Percentiles rank a stretch among this genome's conserved stretches.
phyloP scores from a whole-genome alignment of 2,329 filamentous ascomycete genomes.

The Fusarium scirpi region DNA sequence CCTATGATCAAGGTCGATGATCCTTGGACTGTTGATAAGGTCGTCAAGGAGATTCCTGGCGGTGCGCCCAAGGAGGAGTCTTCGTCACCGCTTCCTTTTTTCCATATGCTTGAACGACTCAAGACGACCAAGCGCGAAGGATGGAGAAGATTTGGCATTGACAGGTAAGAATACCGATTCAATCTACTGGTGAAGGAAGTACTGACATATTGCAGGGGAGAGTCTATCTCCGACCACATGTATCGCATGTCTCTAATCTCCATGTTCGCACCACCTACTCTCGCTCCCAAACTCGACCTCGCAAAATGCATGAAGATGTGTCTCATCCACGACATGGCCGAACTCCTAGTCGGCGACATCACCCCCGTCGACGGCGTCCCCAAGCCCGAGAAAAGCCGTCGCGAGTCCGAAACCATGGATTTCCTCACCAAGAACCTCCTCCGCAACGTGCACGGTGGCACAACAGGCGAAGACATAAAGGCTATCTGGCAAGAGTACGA shows the following conservation, averaged over 20 bases:
- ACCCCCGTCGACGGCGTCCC: constrained; percentile 88
- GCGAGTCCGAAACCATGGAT: constrained; percentile 92
- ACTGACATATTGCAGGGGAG: constrained; percentile 65
- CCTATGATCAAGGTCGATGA: constrained; percentile 57
- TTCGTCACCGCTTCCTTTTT: constrained; percentile 85
- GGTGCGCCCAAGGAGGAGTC: constrained; percentile 68
- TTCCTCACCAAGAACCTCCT: constrained; percentile 82
- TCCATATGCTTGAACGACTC: constrained; percentile 91
- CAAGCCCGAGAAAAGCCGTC: constrained; percentile 88
- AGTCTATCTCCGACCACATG: constrained; percentile 99
- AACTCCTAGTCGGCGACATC: constrained; percentile 94
- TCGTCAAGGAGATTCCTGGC: constrained; percentile 72
- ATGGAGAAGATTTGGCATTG: constrained; percentile 89
- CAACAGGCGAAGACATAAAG: constrained; percentile 76
- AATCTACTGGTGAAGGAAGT: rapidly evolving
- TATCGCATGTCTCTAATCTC: constrained; percentile 98
- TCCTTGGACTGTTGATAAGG: constrained; percentile 69
- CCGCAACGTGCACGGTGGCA: constrained; percentile 78
- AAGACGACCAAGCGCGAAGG: constrained; percentile 98
- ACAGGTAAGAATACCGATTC: constrained; percentile 55
- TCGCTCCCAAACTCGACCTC: constrained; percentile 79
- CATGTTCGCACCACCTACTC: constrained; percentile 84
- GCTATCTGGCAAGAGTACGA: constrained; percentile 96
- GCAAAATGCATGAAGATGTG: constrained; percentile 93
- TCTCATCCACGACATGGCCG: constrained; percentile 97